Percentiles rank a stretch among this genome's conserved stretches.
Conservation (phyloP, 306 rosid genomes). For the Comarum palustre region DNA sequence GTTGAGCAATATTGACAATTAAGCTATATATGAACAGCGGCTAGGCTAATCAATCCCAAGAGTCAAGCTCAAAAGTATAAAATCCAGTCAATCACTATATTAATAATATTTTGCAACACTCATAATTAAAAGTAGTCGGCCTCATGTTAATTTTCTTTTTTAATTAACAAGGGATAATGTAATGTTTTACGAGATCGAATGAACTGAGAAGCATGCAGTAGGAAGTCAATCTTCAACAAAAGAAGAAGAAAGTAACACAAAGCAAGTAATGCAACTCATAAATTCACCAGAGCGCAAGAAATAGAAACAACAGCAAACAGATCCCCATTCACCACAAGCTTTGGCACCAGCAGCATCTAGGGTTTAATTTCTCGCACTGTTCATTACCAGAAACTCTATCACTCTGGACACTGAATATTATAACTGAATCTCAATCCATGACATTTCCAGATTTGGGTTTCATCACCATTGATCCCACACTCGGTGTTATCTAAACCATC, state of each 20-base stretch:
- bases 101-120: neutral
- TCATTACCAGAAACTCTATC: neutral
- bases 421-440: slow-evolving; percentile 1
- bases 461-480: slow-evolving; percentile 9
- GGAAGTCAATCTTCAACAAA: neutral
- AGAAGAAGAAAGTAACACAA: neutral
- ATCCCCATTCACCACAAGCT: no score
- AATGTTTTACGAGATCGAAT: neutral
- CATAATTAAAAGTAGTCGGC: neutral
- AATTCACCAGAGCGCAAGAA: neutral
- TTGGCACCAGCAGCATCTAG: no score
- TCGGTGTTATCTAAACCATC: neutral
- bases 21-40: neutral
- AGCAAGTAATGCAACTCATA: neutral
- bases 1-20: slow-evolving; percentile 10
- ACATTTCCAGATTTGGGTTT: slow-evolving; percentile 16
- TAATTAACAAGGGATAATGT: neutral
- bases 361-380: neutral
- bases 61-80: slow-evolving; percentile 15
- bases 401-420: neutral
- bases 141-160: neutral
- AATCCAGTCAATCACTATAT: slow-evolving; percentile 17
- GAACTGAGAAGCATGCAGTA: neutral
- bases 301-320: neutral
- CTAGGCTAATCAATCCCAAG: neutral